Conservation (phyloP, 768 basidiomycete species). For the Boletus pseudo-olivaceus region DNA sequence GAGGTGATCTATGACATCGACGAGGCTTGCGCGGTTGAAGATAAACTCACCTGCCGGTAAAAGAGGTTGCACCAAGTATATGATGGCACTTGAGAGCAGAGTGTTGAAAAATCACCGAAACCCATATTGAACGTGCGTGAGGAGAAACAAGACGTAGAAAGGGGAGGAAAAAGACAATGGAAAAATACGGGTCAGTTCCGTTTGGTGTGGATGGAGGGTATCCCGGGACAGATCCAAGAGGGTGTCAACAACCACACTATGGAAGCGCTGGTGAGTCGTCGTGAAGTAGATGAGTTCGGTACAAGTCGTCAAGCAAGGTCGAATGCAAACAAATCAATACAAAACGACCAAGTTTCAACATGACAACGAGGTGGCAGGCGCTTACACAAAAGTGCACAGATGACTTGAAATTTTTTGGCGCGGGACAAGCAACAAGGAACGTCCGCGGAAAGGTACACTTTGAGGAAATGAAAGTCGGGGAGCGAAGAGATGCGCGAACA, state of each 20-base stretch:
- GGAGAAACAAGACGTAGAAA: background rate
- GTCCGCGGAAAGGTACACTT: background rate
- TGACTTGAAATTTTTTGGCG: background rate
- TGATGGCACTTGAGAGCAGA: slow-evolving; percentile 68
- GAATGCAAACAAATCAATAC: slow-evolving; percentile 32
- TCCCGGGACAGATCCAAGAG: slow-evolving; percentile 10
- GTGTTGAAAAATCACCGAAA: slow-evolving; percentile 70
- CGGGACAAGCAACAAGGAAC: background rate
- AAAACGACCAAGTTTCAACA: slow-evolving; percentile 16
- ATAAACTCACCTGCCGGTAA: slow-evolving; percentile 68
- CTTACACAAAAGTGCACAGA: slow-evolving; percentile 13
- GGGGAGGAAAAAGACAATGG: background rate
- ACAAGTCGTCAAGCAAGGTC: slow-evolving; percentile 29
- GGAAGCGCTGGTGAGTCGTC: slow-evolving; percentile 1
- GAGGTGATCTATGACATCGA: slow-evolving; percentile 23
- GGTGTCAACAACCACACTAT: slow-evolving; percentile 17
- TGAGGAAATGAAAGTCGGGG: background rate
- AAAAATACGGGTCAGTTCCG: slow-evolving; percentile 6
- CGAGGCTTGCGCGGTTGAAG: slow-evolving; percentile 3
- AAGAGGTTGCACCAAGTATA: slow-evolving; percentile 96
- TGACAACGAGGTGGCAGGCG: slow-evolving; percentile 14
- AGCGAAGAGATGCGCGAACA: background rate
- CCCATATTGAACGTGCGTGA: slow-evolving; percentile 35
- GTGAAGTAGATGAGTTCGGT: slow-evolving; percentile 14
- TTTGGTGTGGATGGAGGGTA: slow-evolving; percentile 8